These are phyloP conservation scores for Fragilaria radians DNA, from an alignment of 108 stramenopile genomes.

Conservation along the genomic window DNA sequence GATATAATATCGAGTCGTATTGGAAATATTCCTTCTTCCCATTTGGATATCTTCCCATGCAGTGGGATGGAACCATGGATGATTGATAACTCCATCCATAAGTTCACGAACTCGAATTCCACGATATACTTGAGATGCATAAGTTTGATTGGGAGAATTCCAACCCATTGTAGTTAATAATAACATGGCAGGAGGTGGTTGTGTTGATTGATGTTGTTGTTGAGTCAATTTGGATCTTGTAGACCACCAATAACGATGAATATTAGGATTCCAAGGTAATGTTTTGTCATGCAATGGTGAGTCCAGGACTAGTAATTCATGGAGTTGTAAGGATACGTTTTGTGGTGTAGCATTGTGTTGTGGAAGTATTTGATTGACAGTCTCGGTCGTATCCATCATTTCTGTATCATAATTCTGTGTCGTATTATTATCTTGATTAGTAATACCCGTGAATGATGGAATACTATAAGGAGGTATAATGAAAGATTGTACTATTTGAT, in stretches of 20 bases:
- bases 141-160: constrained; percentile 26
- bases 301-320: background rate
- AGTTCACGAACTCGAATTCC: constrained; percentile 6
- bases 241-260: background rate
- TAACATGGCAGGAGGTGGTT: constrained; percentile 12
- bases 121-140: background rate
- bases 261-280: background rate
- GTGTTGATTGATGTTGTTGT: background rate
- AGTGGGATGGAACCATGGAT: constrained; percentile 37
- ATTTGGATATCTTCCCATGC: constrained; percentile 20
- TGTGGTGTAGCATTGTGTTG: background rate
- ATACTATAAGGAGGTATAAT: no score
- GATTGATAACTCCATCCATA: constrained; percentile 23
- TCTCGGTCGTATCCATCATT: no score
- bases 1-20: constrained; percentile 15
- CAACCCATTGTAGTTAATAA: constrained; percentile 26
- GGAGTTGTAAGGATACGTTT: background rate
- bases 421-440: no score
- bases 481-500: no score
- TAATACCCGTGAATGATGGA: no score
- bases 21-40: background rate
- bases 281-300: background rate
- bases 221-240: no score
- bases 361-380: no score
- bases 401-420: no score